Conservation (phyloP, 495 filamentous ascomycete species). For the Choiromyces venosus region DNA sequence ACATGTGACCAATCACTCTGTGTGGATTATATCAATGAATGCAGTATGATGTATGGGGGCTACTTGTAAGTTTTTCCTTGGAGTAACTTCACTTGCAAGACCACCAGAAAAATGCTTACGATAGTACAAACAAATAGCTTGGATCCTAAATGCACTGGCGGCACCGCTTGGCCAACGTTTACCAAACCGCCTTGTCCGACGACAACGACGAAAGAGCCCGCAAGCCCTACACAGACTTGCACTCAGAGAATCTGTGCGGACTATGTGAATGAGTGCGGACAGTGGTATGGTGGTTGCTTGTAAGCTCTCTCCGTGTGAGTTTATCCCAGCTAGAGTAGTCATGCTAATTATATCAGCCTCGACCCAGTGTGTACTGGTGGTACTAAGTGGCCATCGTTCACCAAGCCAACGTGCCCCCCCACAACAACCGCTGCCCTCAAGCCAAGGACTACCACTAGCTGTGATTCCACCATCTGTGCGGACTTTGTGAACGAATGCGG, state of each 20-base stretch:
- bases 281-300: conserved; percentile 11
- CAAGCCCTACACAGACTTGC: not conserved
- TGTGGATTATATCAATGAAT: conserved; percentile 24
- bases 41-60: conserved; percentile 19
- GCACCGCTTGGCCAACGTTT: conserved; percentile 24
- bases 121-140: conserved; percentile 12
- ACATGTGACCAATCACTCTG: conserved; percentile 22
- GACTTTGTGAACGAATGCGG: conserved; percentile 13
- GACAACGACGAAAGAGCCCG: conserved; percentile 12
- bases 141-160: conserved; percentile 25
- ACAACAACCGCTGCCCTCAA: not conserved
- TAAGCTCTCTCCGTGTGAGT: not conserved
- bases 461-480: conserved; percentile 15
- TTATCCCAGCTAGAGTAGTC: not conserved
- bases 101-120: not conserved
- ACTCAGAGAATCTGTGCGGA: conserved; percentile 6
- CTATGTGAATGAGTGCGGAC: conserved; percentile 1
- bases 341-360: conserved; percentile 5
- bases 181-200: conserved; percentile 18
- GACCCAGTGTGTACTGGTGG: conserved; percentile 5
- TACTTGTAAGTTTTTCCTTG: conserved; percentile 18
- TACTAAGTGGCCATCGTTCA: conserved; percentile 9
- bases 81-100: not conserved
- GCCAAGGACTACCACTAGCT: not conserved
- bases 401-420: not conserved